Base-by-base conservation (phyloP, 2,329 filamentous ascomycete genomes). In the Talaromyces sp. region DNA sequence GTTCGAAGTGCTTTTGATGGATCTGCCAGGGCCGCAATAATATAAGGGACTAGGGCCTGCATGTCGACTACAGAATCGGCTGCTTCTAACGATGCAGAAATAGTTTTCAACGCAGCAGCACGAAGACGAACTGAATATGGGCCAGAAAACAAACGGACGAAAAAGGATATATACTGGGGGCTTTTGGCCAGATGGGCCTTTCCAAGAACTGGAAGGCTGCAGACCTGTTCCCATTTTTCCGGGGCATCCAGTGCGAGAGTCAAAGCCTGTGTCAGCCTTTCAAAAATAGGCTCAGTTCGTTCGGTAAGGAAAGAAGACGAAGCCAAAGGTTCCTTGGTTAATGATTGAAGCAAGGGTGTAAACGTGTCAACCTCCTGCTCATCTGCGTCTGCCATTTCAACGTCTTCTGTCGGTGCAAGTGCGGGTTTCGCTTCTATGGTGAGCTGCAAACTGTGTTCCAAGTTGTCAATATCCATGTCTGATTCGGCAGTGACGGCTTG, bases 1-100 rank as follows among this genome's bases (percentile, higher is more conserved):
- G 87, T 86, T 52, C 93, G 89, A 50, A 96, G 89, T 64, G 87
- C 86, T 65, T 88, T 87, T 1, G 90, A 90, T 5, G 87, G 78
- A 72, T 98, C 94, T 28, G 86, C 82, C 18, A 98, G 83, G 27
- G 89, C 90, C 42, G 84, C 81, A 53, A 97, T 78, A 34, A 89
- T 80, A 75, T 96, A 97, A 2, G 94, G 94, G n/a, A 96, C 72
- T 18, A 97, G 73, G 10, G 86, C 85, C 72, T 98, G 94, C 56
- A 93, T 82, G 71, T 96, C 90, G 7, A 84, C 70, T 23, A 79
- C 78, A 27, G 71, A 73, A 62, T 83, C 81, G 14, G 76, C 74
- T 59, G 85, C 84, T 52, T 63, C 65, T 18, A 92, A 73, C 30
- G 82, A 80, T 33, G 80, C 80, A 63, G 86, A 85, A 14, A 86